These are phyloP conservation scores for Volvariella surrecta DNA, from an alignment of 1,284 basidiomycete species.

Conservation along the genomic window DNA sequence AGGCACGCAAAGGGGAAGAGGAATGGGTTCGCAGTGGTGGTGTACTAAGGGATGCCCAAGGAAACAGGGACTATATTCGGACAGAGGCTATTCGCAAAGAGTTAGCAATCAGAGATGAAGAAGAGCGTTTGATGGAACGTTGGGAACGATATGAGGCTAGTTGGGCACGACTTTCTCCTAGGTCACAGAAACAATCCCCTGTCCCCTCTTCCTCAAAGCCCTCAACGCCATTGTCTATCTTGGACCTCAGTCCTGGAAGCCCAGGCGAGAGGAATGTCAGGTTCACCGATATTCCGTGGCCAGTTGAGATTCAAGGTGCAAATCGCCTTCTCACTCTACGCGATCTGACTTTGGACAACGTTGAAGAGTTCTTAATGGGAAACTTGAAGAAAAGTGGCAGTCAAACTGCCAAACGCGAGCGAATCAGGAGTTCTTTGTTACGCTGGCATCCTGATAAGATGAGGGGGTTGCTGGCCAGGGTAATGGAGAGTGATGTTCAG, in stretches of 20 bases:
- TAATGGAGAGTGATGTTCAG: conserved; percentile 41
- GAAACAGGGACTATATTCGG: conserved; percentile 38
- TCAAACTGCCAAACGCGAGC: conserved; percentile 37
- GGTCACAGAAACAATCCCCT: too few relatives aligned
- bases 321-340: conserved; percentile 12
- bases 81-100: conserved; percentile 37
- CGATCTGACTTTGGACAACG: conserved; percentile 31
- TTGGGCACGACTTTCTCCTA: conserved; percentile 28
- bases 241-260: conserved; percentile 3
- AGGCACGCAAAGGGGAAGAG: conserved; percentile 37
- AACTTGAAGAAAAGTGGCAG: conserved; percentile 32
- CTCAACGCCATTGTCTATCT: neutral
- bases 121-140: conserved; percentile 23
- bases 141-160: conserved; percentile 44
- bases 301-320: conserved; percentile 22
- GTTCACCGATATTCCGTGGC: conserved; percentile 57
- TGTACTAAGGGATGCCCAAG: conserved; percentile 38
- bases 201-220: neutral
- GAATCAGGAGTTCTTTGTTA: conserved; percentile 49
- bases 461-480: conserved; percentile 37
- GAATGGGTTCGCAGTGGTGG: conserved; percentile 54
- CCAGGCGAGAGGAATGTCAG: conserved; percentile 7
- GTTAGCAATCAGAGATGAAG: conserved; percentile 30
- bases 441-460: conserved; percentile 74
- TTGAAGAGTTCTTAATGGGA: conserved; percentile 49